Evolutionary conservation across 495 filamentous ascomycete genomes (phyloP).

Genomic region (Podospora bellae-mahoneyi): DNA sequence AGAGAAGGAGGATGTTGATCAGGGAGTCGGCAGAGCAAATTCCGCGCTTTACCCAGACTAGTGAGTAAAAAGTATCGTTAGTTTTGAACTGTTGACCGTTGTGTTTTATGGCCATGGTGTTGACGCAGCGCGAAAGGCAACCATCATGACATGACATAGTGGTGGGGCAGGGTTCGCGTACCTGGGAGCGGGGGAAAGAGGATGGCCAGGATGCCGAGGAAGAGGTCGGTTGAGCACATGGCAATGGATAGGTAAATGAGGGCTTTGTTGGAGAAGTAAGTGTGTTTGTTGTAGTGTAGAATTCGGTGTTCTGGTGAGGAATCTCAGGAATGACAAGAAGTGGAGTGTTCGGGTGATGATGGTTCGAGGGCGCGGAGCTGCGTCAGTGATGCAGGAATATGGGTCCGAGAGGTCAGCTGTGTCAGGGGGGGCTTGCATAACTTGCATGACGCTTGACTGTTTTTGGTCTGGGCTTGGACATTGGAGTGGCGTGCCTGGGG

Average conservation of each 20-base stretch:
- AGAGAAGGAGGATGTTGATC: conserved; percentile 91
- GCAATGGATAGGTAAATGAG: not conserved
- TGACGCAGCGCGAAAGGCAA: conserved; percentile 16
- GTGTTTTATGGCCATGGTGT: conserved; percentile 20
- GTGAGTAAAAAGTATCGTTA: conserved; percentile 6
- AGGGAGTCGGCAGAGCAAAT: conserved; percentile 90
- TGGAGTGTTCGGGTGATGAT: not conserved
- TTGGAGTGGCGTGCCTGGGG: conserved; percentile 3
- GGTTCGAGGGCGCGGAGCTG: conserved; percentile 6
- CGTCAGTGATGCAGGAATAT: conserved; percentile 21
- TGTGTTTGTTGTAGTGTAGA: conserved; percentile 1
- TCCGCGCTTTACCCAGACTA: conserved; percentile 94
- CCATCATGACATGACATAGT: not conserved
- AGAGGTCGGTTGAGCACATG: conserved; percentile 73
- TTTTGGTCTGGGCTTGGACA: not conserved
- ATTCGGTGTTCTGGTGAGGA: conserved; percentile 2
- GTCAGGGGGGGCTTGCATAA: conserved; percentile 30
- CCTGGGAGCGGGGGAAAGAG: conserved; percentile 92
- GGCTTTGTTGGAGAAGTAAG: not conserved
- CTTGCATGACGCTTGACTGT: conserved; percentile 12
- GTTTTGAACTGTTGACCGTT: not conserved
- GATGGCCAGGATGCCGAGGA: conserved; percentile 82
- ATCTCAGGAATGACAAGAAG: not conserved
- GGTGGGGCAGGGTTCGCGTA: conserved; percentile 42
- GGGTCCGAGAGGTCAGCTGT: conserved; percentile 10